Base-by-base conservation (phyloP, 2,329 filamentous ascomycete species). In the Chalara sp. region DNA sequence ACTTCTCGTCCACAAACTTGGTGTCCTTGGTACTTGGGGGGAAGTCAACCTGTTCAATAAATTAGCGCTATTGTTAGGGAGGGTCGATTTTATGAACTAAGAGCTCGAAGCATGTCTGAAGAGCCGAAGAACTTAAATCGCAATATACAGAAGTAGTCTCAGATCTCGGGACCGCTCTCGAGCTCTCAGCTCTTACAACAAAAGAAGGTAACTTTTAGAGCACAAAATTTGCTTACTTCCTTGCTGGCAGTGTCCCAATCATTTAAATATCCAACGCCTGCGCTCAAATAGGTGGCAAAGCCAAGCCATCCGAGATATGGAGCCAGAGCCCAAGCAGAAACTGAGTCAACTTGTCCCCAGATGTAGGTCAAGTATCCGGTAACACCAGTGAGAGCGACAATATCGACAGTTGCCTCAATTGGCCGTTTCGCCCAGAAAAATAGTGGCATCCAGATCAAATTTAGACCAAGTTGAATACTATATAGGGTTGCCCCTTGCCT, bases 391-490 rank as follows among this genome's bases (percentile, higher is more conserved):
- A 96, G 74, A 0, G 83, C 76, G 31, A 87, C 70, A 47, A 95
- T 84, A 65, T 96, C 88, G 31, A 78, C 76, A 6, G 88, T 81
- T 4, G 91, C 90, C 63, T 82, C 80, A 48, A 85, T 75, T 1
- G 90, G 89, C 12, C 81, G 80, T 57, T 84, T 83, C 47, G 85
- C 65, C n/a, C 80, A 78, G 65, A 96, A 96, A 78, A 96, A 96
- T 8, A 96, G 78, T 10, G 92, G 92, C 80, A 90, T 96, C 89
- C 89, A 97, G 49, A 85, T 68, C 32, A 95, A 74, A 67, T 96
- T 96, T 47, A 96, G 75, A 8, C 46, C 46, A 11, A 48, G 46
- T 31, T 96, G 91, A 53, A 90, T 75, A 2, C 87, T 87, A 73
- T 96, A 96, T 32, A 96, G 76, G 0, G 86, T 88, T 52, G 88